A percentile compares a stretch with the other conserved stretches of the same genome.
Evolutionary conservation across 352 stramenopile species (phyloP).

Genomic region (Pythium oligandrum): DNA sequence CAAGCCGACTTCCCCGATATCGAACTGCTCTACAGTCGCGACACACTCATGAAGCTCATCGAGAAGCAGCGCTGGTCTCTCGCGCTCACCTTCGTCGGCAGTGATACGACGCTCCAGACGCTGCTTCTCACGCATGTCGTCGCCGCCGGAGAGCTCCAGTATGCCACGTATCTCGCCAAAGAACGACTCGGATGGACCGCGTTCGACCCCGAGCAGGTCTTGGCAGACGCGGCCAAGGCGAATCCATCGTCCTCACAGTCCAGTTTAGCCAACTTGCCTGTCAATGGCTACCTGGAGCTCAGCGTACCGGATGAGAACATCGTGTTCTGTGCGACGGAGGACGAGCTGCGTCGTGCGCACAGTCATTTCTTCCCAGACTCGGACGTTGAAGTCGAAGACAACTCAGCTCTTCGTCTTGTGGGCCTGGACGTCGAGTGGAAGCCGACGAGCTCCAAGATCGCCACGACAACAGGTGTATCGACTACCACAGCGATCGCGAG

Average conservation of each 20-base stretch:
- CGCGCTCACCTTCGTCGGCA: constrained; percentile 56
- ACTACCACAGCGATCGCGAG: constrained; percentile 39
- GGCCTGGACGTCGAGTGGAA: constrained; percentile 71
- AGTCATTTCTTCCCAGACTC: constrained; percentile 21
- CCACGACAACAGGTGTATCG: constrained; percentile 8
- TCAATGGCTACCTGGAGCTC: constrained; percentile 29
- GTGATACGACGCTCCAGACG: constrained; percentile 38
- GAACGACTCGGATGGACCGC: constrained; percentile 32
- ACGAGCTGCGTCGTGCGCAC: constrained; percentile 12
- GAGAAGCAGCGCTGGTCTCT: constrained; percentile 60
- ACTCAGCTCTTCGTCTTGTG: constrained; percentile 16
- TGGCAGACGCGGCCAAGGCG: neutral
- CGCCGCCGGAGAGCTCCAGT: constrained; percentile 22
- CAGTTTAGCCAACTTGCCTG: constrained; percentile 9
- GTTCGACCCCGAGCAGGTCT: constrained; percentile 26
- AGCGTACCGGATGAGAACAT: constrained; percentile 17
- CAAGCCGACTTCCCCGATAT: constrained; percentile 54
- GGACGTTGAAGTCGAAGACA: neutral
- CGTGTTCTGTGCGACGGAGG: constrained; percentile 39
- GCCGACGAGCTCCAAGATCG: constrained; percentile 29
- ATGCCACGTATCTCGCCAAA: constrained; percentile 23
- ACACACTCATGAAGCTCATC: constrained; percentile 51
- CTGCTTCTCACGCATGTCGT: constrained; percentile 46
- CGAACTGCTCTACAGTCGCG: constrained; percentile 58
- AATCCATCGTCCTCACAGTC: constrained; percentile 6